A percentile compares a stretch with the other conserved stretches of the same genome.
phyloP scores from a whole-genome alignment of 345 rosid species.

The Salix brachista region DNA sequence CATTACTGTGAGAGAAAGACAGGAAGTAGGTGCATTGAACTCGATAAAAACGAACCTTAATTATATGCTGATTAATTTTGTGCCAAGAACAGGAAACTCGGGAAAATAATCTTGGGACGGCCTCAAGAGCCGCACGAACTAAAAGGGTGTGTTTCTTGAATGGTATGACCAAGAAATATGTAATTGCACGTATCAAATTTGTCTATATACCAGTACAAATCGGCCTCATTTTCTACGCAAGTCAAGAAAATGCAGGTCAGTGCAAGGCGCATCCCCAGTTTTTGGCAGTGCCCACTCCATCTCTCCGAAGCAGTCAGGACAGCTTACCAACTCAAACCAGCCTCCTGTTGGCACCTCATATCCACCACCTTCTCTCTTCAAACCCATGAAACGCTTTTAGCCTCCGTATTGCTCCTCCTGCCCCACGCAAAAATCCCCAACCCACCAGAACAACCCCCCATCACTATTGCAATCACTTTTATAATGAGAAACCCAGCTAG shows the following conservation, averaged over 20 bases:
- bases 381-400: conserved; percentile 58
- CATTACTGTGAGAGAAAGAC: background rate
- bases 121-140: background rate
- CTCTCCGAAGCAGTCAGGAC: conserved; percentile 88
- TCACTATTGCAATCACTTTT: background rate
- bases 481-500: too few relatives aligned
- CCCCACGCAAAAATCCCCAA: conserved; percentile 48
- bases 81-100: background rate
- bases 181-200: background rate
- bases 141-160: background rate
- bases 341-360: conserved; percentile 78
- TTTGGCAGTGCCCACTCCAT: conserved; percentile 46
- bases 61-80: background rate
- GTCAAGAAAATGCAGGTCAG: background rate
- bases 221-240: background rate
- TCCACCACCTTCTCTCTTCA: conserved; percentile 60
- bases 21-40: background rate
- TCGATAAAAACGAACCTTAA: background rate
- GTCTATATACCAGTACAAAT: background rate
- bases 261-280: background rate
- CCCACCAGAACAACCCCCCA: conserved; percentile 25
- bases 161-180: background rate
- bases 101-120: conserved; percentile 7
- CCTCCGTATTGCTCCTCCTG: conserved; percentile 58
- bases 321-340: conserved; percentile 73